Percentiles rank a stretch among this genome's conserved stretches.
Evolutionary conservation across 2,329 filamentous ascomycete genomes (phyloP).

Genomic region (Samsoniella hepiali): DNA sequence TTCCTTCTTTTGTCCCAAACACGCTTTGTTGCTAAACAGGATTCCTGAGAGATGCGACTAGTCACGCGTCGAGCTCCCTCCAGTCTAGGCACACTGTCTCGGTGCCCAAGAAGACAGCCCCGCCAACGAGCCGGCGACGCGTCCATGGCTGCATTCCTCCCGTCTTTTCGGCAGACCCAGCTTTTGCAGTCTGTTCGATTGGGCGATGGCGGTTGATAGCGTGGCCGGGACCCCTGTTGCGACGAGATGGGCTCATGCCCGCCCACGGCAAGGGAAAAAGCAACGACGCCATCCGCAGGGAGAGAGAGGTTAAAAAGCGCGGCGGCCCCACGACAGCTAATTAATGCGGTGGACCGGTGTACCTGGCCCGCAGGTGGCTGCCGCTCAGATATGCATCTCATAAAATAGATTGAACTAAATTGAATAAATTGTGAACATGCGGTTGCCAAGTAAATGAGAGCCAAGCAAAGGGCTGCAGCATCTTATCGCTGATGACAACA

Average conservation of each 20-base stretch:
- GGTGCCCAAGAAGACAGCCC: neutral
- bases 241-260: neutral
- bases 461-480: neutral
- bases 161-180: neutral
- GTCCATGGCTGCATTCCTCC: constrained; percentile 2
- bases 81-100: neutral
- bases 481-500: neutral
- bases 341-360: neutral
- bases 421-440: too few relatives aligned
- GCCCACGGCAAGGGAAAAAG: neutral
- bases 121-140: neutral
- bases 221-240: neutral
- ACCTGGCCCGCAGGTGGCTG: neutral
- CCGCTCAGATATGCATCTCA: neutral
- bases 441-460: neutral
- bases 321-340: neutral
- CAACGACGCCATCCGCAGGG: constrained; percentile 3
- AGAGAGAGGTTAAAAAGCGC: constrained; percentile 4
- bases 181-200: neutral
- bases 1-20: constrained; percentile 5
- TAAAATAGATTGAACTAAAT: neutral
- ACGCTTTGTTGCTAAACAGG: constrained; percentile 8
- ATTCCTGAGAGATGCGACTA: constrained; percentile 7
- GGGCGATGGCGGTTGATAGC: neutral
- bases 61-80: constrained; percentile 10